These are phyloP conservation scores for Adansonia grandidieri DNA, from an alignment of 441 rosid species.

Conservation along the genomic window DNA sequence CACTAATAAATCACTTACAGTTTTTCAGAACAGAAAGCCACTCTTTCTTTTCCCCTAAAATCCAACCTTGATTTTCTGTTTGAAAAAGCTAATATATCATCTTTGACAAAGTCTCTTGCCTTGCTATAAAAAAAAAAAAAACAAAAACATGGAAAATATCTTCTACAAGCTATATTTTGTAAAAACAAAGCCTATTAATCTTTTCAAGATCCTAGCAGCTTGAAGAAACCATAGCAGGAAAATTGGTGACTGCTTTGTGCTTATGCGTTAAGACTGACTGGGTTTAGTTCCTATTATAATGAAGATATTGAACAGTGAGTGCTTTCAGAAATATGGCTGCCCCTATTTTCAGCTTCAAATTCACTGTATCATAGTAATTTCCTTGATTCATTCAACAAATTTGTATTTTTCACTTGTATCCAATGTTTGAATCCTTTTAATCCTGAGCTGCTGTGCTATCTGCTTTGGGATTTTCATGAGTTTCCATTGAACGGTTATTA, in stretches of 20 bases:
- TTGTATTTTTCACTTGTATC: background rate
- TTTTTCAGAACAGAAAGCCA: background rate
- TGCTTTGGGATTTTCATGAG: background rate
- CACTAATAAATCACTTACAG: background rate
- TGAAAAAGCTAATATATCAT: background rate
- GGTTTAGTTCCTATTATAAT: background rate
- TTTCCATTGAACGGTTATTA: background rate
- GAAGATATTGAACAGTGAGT: slow-evolving; percentile 1
- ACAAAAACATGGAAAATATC: background rate
- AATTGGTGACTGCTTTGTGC: background rate
- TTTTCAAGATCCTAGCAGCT: background rate
- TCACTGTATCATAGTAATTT: background rate
- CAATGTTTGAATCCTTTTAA: slow-evolving; percentile 14
- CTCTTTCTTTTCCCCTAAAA: background rate
- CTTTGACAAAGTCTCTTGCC: background rate
- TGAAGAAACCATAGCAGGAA: background rate
- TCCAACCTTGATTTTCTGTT: slow-evolving; percentile 5
- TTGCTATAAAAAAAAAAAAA: background rate
- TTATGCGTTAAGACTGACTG: background rate
- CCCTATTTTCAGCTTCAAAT: background rate
- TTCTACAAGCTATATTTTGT: slow-evolving; percentile 8
- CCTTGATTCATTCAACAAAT: background rate
- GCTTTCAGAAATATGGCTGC: slow-evolving; percentile 13
- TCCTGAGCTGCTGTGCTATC: background rate
- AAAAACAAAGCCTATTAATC: background rate